Percentiles rank a stretch among this genome's conserved stretches.
Conservation (phyloP, 1,284 basidiomycete genomes). For the Tilletia horrida region DNA sequence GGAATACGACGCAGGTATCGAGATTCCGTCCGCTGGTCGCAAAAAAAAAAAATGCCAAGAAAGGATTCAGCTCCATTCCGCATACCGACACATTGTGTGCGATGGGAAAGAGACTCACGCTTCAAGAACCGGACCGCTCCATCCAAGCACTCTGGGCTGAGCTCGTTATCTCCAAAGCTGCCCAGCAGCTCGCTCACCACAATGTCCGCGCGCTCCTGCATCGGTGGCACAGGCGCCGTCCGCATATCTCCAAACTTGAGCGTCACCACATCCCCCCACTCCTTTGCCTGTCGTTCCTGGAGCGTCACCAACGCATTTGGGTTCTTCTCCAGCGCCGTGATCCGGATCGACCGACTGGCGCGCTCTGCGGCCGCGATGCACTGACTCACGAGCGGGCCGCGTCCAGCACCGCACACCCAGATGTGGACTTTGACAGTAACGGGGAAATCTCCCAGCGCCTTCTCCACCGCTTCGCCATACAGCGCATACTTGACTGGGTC, state of each 20-base stretch:
- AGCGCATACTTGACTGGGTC: conserved; percentile 94
- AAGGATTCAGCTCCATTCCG: not conserved
- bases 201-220: conserved; percentile 75
- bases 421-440: conserved; percentile 58
- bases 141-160: conserved; percentile 94
- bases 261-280: conserved; percentile 79
- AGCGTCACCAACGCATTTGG: conserved; percentile 47
- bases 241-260: conserved; percentile 94
- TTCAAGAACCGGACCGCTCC: conserved; percentile 74
- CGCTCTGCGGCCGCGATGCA: conserved; percentile 75
- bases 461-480: conserved; percentile 72
- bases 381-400: conserved; percentile 87
- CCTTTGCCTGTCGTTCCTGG: conserved; percentile 41
- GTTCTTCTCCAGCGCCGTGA: conserved; percentile 92
- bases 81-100: no score
- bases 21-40: conserved; percentile 77
- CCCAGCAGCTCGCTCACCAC: conserved; percentile 93
- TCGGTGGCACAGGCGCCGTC: conserved; percentile 60
- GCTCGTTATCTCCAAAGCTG: conserved; percentile 97
- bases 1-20: conserved; percentile 92
- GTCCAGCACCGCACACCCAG: conserved; percentile 83
- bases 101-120: no score
- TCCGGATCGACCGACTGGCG: conserved; percentile 63
- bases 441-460: conserved; percentile 68
- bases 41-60: not conserved